These are phyloP conservation scores for barley (Hordeum vulgare) DNA, from an alignment of 176 grass and related monocot species.

Conservation along the genomic window DNA sequence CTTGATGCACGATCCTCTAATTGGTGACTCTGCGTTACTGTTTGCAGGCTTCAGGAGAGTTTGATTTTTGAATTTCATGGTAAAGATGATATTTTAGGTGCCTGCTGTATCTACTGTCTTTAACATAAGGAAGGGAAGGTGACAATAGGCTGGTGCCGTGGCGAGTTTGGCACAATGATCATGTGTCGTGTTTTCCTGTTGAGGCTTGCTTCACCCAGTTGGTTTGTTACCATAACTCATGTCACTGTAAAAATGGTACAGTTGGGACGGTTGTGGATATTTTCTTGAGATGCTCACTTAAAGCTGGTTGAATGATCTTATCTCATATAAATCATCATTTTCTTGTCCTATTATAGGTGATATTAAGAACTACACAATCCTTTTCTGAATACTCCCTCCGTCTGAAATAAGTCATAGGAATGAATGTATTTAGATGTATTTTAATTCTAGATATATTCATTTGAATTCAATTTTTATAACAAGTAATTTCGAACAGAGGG, in stretches of 20 bases:
- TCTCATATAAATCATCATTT: conserved; percentile 17
- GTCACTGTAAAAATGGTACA: conserved; percentile 41
- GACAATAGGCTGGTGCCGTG: conserved; percentile 11
- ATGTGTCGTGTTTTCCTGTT: conserved; percentile 14
- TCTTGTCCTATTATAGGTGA: not conserved
- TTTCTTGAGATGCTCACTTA: conserved; percentile 18
- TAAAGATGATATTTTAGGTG: conserved; percentile 38
- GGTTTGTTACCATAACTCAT: conserved; percentile 22
- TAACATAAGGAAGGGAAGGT: conserved; percentile 43
- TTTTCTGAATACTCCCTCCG: too few species aligned
- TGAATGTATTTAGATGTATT: too few species aligned
- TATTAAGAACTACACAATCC: not conserved
- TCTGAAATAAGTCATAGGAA: too few species aligned
- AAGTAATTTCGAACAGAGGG: too few species aligned
- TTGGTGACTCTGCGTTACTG: conserved; percentile 8
- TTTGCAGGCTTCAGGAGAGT: conserved; percentile 58
- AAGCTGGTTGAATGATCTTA: conserved; percentile 14
- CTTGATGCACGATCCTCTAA: not conserved
- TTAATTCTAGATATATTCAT: too few species aligned
- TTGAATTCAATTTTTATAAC: too few species aligned
- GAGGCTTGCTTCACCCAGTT: conserved; percentile 20
- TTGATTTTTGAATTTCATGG: conserved; percentile 58
- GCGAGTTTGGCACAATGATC: conserved; percentile 8
- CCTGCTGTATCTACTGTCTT: conserved; percentile 38
- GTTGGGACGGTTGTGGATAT: conserved; percentile 24